Conservation (phyloP, 73 alveolate species). For the Effrenium voratum region DNA sequence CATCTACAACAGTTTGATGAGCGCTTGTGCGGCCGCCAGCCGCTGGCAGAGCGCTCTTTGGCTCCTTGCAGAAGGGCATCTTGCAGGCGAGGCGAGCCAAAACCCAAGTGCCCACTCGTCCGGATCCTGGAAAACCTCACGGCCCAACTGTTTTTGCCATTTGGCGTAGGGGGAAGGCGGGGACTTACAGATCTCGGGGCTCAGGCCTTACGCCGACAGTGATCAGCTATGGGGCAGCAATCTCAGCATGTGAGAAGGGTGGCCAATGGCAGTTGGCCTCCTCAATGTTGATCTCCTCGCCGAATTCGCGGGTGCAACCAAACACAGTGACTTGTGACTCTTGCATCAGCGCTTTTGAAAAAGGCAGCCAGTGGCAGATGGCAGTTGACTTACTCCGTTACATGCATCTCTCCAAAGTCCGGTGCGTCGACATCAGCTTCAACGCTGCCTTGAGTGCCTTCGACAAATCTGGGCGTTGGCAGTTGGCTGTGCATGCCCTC, state of each 20-base stretch:
- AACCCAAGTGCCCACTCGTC: too few species aligned
- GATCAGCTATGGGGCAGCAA: constrained; percentile 15
- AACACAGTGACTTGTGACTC: constrained; percentile 43
- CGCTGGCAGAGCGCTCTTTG: constrained; percentile 42
- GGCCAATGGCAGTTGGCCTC: constrained; percentile 48
- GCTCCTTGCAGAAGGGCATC: too few species aligned
- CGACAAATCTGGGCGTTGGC: constrained; percentile 72
- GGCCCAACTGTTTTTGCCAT: too few species aligned
- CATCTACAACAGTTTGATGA: constrained; percentile 50
- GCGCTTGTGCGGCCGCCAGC: constrained; percentile 16
- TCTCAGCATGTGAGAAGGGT: constrained; percentile 65
- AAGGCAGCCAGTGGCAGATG: constrained; percentile 51
- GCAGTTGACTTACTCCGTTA: neutral
- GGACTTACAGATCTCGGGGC: neutral
- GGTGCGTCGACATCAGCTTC: constrained; percentile 19
- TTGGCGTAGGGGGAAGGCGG: too few species aligned
- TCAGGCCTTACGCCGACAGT: neutral
- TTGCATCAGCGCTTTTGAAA: constrained; percentile 59
- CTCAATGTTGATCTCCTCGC: constrained; percentile 1
- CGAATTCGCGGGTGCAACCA: neutral
- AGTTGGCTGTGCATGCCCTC: constrained; percentile 10
- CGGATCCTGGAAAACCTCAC: too few species aligned
- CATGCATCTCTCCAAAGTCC: neutral
- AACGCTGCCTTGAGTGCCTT: constrained; percentile 64
- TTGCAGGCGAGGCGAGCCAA: too few species aligned